Evolutionary conservation across 164 flowering plant genomes (phyloP).

Genomic region (Malania oleifera): DNA sequence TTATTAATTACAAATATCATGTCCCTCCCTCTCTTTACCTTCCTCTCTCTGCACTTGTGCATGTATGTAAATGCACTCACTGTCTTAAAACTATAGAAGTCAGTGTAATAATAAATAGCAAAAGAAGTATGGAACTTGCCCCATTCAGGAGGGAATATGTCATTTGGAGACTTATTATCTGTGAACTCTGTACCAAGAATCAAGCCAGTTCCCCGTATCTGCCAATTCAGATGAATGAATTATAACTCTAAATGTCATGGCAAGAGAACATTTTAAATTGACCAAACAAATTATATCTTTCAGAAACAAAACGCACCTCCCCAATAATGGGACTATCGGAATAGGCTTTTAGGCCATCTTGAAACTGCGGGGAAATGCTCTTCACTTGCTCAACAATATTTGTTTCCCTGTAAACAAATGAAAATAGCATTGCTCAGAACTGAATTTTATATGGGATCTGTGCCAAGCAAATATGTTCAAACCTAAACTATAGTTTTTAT

Average conservation of each 20-base stretch:
- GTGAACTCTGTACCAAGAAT: constrained; percentile 87
- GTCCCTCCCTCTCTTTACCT: too few species aligned
- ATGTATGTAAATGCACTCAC: too few species aligned
- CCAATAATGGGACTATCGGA: constrained; percentile 91
- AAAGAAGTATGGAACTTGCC: constrained; percentile 40
- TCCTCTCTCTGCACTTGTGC: too few species aligned
- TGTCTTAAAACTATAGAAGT: too few species aligned
- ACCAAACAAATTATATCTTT: background rate
- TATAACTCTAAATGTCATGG: constrained; percentile 5
- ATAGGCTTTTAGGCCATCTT: constrained; percentile 74
- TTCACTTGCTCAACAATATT: constrained; percentile 66
- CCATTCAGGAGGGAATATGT: constrained; percentile 92
- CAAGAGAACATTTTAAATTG: background rate
- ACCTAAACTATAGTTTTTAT: background rate
- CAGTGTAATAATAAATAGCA: background rate
- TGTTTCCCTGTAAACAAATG: constrained; percentile 61
- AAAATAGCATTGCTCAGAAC: background rate
- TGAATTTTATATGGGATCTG: background rate
- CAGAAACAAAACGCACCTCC: constrained; percentile 49
- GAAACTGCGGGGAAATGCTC: constrained; percentile 69
- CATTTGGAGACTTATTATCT: constrained; percentile 91
- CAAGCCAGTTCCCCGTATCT: constrained; percentile 95
- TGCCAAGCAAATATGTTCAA: background rate
- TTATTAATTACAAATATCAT: too few species aligned
- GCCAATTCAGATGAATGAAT: constrained; percentile 18